Percentiles rank a stretch among this genome's conserved stretches.
Conservation (phyloP, 495 filamentous ascomycete genomes). For the Neurospora discreta region DNA sequence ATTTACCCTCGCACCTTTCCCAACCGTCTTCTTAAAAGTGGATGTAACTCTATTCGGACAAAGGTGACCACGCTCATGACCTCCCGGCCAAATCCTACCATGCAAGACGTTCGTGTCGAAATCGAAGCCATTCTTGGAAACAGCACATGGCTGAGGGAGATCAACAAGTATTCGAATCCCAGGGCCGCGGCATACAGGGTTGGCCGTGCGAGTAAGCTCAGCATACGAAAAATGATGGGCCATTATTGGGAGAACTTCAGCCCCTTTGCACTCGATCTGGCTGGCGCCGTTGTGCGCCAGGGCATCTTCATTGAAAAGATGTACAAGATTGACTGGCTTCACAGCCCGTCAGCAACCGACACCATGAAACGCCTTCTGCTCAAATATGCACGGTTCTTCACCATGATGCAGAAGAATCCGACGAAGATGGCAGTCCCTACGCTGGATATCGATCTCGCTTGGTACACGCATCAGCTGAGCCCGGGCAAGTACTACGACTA, state of each 20-base stretch:
- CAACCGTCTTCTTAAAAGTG: slow-evolving; percentile 43
- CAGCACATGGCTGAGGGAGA: slow-evolving; percentile 11
- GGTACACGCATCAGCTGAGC: slow-evolving; percentile 62
- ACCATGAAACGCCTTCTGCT: slow-evolving; percentile 57
- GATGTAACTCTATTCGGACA: slow-evolving; percentile 17
- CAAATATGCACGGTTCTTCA: slow-evolving; percentile 63
- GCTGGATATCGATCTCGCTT: slow-evolving; percentile 78
- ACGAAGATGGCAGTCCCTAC: slow-evolving; percentile 60
- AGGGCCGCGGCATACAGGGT: slow-evolving; percentile 7
- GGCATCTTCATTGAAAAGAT: slow-evolving; percentile 75
- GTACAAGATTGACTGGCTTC: slow-evolving; percentile 67
- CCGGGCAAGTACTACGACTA: slow-evolving; percentile 53
- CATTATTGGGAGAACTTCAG: slow-evolving; percentile 70
- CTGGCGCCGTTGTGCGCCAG: slow-evolving; percentile 72
- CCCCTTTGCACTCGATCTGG: slow-evolving; percentile 61
- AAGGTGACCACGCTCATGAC: slow-evolving; percentile 25
- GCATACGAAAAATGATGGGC: slow-evolving; percentile 63
- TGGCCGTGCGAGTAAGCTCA: slow-evolving; percentile 28
- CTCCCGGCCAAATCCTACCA: slow-evolving; percentile 19
- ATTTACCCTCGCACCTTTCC: slow-evolving; percentile 42
- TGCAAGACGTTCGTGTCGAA: slow-evolving; percentile 30
- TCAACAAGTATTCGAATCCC: slow-evolving; percentile 12
- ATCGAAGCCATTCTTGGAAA: slow-evolving; percentile 33
- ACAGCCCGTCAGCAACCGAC: slow-evolving; percentile 47
- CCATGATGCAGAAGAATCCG: slow-evolving; percentile 47